Evolutionary conservation across 495 filamentous ascomycete species (phyloP), one percentile per base, ranked within the genome.

Genomic region (Xylaria grammica): DNA sequence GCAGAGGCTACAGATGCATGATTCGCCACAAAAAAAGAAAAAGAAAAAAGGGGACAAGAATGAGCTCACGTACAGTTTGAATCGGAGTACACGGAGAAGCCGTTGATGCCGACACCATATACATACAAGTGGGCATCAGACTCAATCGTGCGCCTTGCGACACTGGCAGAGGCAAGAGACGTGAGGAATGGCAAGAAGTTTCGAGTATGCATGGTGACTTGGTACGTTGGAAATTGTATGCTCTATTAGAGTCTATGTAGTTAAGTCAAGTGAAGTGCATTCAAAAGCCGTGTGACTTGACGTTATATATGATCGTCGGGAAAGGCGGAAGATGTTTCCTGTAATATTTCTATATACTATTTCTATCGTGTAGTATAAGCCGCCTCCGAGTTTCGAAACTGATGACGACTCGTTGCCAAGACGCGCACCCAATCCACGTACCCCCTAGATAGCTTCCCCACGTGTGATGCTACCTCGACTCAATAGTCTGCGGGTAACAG

Each of bases 71-170:
- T 45, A 59, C 55, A 40, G 44, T 24, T 44, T 20, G 55, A 44
- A 38, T 45, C 36, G 44, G 30, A 34, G 45, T 45, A 59, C 13
- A 59, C 4, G 4, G 4, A n/a, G n/a, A 59, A 44, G 22, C 55
- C 55, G 11, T 22, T 30, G 36, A 59, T 59, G 9, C 22, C 36
- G 30, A 45, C 29, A 8, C 55, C 55, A n/a, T 59, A 59, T 11
- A 20, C 55, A 27, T 59, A 59, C 17, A 59, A 15, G 26, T 42
- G 4, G 30, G 20, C 24, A 49, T 27, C 46, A 27, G 20, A 10
- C 46, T 49, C 19, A 13, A 49, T 49, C 24, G 46, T 7, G 1
- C 46, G 46, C 22, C 9, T 27, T 27, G 6, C 46, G 22, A 49
- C 15, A 27, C 20, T 1, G 15, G 46, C 46, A 49, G 24, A 49